Evolutionary conservation across 371 early-diverging fungal species (phyloP).

Genomic region (Syncephalastrum sp.): DNA sequence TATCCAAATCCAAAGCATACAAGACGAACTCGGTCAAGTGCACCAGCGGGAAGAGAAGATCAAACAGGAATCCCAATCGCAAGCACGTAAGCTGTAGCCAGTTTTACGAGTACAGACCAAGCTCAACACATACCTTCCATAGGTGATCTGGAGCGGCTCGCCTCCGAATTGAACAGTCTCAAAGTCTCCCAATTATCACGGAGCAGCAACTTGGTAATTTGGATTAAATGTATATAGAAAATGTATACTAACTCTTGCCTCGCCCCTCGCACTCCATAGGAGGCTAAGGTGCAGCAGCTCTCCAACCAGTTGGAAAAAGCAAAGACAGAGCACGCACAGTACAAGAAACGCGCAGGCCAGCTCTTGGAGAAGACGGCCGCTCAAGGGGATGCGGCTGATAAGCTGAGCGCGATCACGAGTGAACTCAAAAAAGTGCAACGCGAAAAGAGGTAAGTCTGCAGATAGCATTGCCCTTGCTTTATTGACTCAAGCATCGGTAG

Average conservation of each 20-base stretch:
- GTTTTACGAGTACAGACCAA: not conserved
- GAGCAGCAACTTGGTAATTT: constrained; percentile 47
- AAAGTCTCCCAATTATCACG: constrained; percentile 45
- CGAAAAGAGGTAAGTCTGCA: no score
- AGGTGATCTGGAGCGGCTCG: constrained; percentile 49
- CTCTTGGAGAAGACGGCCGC: constrained; percentile 43
- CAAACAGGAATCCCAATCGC: constrained; percentile 31
- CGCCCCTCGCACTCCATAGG: constrained; percentile 18
- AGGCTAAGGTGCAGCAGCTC: constrained; percentile 51
- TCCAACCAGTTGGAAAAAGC: constrained; percentile 43
- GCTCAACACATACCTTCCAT: not conserved
- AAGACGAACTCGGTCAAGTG: constrained; percentile 36
- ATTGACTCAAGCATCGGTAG: no score
- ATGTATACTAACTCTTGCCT: not conserved
- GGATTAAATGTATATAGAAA: not conserved
- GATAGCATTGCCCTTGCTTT: no score
- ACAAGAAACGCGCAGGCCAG: constrained; percentile 59
- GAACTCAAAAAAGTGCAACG: no score
- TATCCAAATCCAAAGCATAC: constrained; percentile 44
- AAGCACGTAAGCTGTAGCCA: constrained; percentile 31
- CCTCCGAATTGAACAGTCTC: constrained; percentile 40
- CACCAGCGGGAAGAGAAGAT: constrained; percentile 36
- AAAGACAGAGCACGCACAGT: constrained; percentile 56
- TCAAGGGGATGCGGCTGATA: not conserved
- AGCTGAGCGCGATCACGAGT: not conserved